phyloP scores from a whole-genome alignment of 306 rosid species.

The Cucurbita pepo region DNA sequence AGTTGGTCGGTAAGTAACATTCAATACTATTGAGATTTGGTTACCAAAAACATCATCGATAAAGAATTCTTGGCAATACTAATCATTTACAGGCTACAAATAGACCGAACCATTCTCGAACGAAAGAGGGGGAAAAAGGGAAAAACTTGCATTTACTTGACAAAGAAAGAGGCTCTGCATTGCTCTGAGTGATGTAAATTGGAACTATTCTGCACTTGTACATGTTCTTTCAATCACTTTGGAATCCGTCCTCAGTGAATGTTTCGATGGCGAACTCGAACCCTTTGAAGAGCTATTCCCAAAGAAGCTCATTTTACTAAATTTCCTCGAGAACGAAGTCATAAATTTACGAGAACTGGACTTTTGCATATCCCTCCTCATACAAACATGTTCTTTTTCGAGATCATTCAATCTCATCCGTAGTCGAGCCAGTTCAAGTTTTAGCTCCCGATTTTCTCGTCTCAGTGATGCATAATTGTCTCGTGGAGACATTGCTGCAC shows the following conservation, averaged over 20 bases:
- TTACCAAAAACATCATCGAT: slow-evolving; percentile 22
- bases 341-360: slow-evolving; percentile 76
- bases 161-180: slow-evolving; percentile 4
- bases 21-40: slow-evolving; percentile 10
- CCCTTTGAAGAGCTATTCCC: slow-evolving; percentile 75
- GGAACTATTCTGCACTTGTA: slow-evolving; percentile 82
- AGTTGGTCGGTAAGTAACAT: neutral
- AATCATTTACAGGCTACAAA: slow-evolving; percentile 40
- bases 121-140: slow-evolving; percentile 8
- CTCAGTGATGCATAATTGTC: slow-evolving; percentile 94
- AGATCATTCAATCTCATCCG: slow-evolving; percentile 91
- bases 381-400: slow-evolving; percentile 93
- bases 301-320: slow-evolving; percentile 59
- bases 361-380: slow-evolving; percentile 94
- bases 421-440: slow-evolving; percentile 77
- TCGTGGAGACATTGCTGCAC: slow-evolving; percentile 97
- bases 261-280: slow-evolving; percentile 78
- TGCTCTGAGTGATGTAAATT: neutral
- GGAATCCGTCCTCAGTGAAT: slow-evolving; percentile 82
- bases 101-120: neutral
- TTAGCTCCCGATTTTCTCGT: slow-evolving; percentile 94
- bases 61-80: slow-evolving; percentile 21
- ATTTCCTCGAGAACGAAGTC: slow-evolving; percentile 75
- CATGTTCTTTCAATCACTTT: slow-evolving; percentile 93
- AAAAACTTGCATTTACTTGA: slow-evolving; percentile 22